Conservation (phyloP, 2,329 filamentous ascomycete species). For the Gnomoniopsis smithogilvyi region DNA sequence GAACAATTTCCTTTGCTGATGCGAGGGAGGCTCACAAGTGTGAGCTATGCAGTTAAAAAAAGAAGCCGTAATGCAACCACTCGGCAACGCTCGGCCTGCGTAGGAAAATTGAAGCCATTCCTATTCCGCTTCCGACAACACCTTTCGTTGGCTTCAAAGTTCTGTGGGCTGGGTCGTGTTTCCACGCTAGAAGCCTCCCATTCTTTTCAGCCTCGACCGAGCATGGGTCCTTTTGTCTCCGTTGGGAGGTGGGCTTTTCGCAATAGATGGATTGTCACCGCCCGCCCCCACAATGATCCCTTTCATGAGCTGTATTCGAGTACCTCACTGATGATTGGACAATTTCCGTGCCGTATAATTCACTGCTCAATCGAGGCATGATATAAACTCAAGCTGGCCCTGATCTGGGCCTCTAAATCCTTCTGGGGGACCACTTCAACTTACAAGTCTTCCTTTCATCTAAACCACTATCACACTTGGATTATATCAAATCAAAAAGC, state of each 20-base stretch:
- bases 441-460: too few species aligned
- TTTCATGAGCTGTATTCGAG: background rate
- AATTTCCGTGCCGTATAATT: background rate
- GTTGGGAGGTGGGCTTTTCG: background rate
- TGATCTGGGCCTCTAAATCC: background rate
- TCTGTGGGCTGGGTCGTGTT: too few species aligned
- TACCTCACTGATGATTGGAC: background rate
- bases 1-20: background rate
- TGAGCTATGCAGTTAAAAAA: background rate
- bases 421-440: background rate
- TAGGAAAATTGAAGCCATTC: background rate
- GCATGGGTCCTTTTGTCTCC: too few species aligned
- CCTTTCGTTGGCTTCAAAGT: too few species aligned
- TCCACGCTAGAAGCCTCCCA: background rate
- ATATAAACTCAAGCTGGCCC: background rate
- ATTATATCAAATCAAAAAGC: too few species aligned
- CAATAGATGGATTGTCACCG: background rate
- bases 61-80: background rate
- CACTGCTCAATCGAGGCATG: background rate
- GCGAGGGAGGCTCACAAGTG: background rate
- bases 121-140: too few species aligned
- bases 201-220: background rate
- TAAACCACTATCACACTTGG: too few species aligned
- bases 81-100: background rate
- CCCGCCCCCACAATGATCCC: background rate